phyloP scores from a whole-genome alignment of 768 basidiomycete species.

The Phaffia australis region DNA sequence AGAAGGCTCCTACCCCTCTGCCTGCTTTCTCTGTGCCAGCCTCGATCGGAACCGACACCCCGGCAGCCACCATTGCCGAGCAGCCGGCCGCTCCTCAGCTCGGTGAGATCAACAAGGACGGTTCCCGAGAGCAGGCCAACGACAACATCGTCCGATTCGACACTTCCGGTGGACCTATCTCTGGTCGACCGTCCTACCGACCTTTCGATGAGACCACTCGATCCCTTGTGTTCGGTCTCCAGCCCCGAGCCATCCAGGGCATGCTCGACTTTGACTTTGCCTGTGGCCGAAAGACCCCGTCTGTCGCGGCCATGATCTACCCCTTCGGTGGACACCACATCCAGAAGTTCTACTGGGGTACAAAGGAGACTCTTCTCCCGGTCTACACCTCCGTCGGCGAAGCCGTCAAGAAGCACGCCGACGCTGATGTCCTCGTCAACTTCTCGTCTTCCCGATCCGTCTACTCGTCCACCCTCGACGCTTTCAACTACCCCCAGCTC shows the following conservation, averaged over 20 bases:
- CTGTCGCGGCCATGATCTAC: slow-evolving; percentile 99
- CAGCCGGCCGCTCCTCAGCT: slow-evolving; percentile 27
- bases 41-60: slow-evolving; percentile 46
- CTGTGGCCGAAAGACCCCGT: slow-evolving; percentile 80
- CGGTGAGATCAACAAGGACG: slow-evolving; percentile 41
- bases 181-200: slow-evolving; percentile 61
- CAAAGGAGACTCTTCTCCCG: slow-evolving; percentile 93
- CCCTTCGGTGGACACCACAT: slow-evolving; percentile 99
- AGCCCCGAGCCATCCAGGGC: slow-evolving; percentile 97
- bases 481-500: slow-evolving; percentile 60
- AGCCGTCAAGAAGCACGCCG: slow-evolving; percentile 85
- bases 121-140: slow-evolving; percentile 67
- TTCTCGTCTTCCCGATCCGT: slow-evolving; percentile 90
- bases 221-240: slow-evolving; percentile 94
- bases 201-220: slow-evolving; percentile 92
- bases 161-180: slow-evolving; percentile 34
- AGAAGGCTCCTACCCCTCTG: slow-evolving; percentile 39
- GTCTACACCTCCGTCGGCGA: slow-evolving; percentile 89
- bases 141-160: slow-evolving; percentile 90
- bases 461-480: slow-evolving; percentile 87
- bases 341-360: slow-evolving; percentile 99
- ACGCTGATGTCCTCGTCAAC: slow-evolving; percentile 97
- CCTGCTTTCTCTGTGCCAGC: slow-evolving; percentile 29
- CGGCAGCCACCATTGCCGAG: slow-evolving; percentile 37
- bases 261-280: slow-evolving; percentile 99